phyloP scores from a whole-genome alignment of 306 rosid species.

The Canavalia ensiformis region DNA sequence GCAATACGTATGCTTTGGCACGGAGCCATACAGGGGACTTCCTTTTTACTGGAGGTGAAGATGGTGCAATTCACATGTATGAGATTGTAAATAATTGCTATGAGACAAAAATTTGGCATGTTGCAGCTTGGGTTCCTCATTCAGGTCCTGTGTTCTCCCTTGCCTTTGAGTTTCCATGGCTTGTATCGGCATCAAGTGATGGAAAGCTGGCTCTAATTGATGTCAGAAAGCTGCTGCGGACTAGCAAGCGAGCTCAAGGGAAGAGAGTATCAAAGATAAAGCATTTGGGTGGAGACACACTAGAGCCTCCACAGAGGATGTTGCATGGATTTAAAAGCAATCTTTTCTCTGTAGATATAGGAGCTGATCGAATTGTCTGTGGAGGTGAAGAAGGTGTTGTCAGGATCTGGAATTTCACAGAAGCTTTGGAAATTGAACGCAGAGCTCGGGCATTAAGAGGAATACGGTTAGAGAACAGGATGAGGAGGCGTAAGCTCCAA shows the following conservation, averaged over 20 bases:
- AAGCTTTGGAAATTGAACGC: conserved; percentile 81
- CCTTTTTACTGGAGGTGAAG: conserved; percentile 93
- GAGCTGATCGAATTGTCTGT: conserved; percentile 91
- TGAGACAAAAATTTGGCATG: conserved; percentile 50
- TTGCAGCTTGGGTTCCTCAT: conserved; percentile 89
- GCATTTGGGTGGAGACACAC: conserved; percentile 46
- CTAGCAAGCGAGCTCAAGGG: conserved; percentile 54
- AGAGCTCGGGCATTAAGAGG: conserved; percentile 75
- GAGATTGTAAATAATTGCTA: conserved; percentile 59
- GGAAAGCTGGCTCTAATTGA: conserved; percentile 87
- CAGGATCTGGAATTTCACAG: conserved; percentile 93
- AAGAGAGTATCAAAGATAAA: conserved; percentile 53
- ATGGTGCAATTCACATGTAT: conserved; percentile 88
- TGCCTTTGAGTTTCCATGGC: conserved; percentile 98
- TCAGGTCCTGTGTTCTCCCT: conserved; percentile 83
- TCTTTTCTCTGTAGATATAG: conserved; percentile 79
- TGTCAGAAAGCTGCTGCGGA: conserved; percentile 73
- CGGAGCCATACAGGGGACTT: conserved; percentile 84
- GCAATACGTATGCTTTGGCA: conserved; percentile 75
- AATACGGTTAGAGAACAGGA: conserved; percentile 77
- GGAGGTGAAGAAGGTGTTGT: conserved; percentile 96
- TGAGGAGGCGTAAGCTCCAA: conserved; percentile 81
- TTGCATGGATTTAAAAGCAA: conserved; percentile 80
- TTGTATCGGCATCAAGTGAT: conserved; percentile 91
- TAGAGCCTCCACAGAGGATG: conserved; percentile 96